These are phyloP conservation scores for Aspergillus bridgeri DNA, from an alignment of 495 filamentous ascomycete species.

Conservation along the genomic window DNA sequence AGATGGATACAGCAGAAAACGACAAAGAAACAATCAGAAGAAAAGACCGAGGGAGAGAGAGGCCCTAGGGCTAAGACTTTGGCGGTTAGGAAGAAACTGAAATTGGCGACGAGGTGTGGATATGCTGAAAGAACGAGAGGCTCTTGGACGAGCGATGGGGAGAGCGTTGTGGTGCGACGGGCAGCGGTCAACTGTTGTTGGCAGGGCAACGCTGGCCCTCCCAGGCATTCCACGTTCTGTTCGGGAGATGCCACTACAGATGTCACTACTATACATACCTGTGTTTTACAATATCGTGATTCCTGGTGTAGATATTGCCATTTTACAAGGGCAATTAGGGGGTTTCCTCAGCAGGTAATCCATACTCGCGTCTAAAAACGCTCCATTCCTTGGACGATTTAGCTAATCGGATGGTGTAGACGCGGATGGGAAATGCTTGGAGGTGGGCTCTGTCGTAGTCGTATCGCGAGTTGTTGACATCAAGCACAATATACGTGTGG, in stretches of 20 bases:
- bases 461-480: constrained; percentile 9
- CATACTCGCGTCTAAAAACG: constrained; percentile 6
- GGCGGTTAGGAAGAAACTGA: not conserved
- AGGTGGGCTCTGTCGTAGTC: constrained; percentile 4
- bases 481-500: constrained; percentile 8
- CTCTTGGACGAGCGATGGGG: constrained; percentile 1
- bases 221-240: constrained; percentile 11
- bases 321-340: too few relatives aligned
- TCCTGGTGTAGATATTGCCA: too few relatives aligned
- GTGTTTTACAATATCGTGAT: too few relatives aligned
- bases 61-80: not conserved
- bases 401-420: constrained; percentile 8
- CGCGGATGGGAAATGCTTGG: constrained; percentile 1
- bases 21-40: constrained; percentile 3
- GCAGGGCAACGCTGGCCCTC: constrained; percentile 28
- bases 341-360: too few relatives aligned
- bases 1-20: not conserved
- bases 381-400: not conserved
- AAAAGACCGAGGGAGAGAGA: not conserved
- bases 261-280: too few relatives aligned
- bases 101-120: constrained; percentile 1
- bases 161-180: constrained; percentile 15
- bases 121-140: not conserved
- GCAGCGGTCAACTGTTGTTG: constrained; percentile 22
- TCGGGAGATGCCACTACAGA: not conserved